A percentile compares a stretch with the other conserved stretches of the same genome.
phyloP scores from a whole-genome alignment of 78 protist genomes.

The Planoprotostelium fungivorum region DNA sequence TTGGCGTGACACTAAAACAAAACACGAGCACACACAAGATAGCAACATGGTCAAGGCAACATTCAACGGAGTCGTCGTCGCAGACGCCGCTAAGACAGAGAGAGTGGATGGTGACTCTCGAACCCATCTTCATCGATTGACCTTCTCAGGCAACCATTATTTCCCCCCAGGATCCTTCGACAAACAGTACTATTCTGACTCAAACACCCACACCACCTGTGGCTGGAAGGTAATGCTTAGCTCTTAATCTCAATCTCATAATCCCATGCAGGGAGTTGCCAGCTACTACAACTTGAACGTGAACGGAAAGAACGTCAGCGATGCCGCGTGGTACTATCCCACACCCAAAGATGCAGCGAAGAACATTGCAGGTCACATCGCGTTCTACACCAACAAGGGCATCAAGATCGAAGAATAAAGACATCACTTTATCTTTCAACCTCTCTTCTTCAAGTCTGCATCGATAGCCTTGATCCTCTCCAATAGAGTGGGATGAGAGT shows the following conservation, averaged over 20 bases:
- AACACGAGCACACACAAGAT: too few species aligned
- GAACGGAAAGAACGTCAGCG: not conserved
- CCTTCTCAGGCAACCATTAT: not conserved
- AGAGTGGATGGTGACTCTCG: not conserved
- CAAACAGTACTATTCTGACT: not conserved
- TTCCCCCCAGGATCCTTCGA: not conserved
- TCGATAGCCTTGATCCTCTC: constrained; percentile 14
- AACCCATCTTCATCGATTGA: not conserved
- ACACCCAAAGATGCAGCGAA: not conserved
- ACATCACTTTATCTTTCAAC: not conserved
- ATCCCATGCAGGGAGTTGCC: not conserved
- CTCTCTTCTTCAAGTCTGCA: not conserved
- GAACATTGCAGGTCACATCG: not conserved
- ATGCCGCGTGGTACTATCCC: not conserved
- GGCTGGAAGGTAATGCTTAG: not conserved
- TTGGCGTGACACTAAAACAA: too few species aligned
- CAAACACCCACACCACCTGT: not conserved
- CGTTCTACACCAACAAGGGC: not conserved
- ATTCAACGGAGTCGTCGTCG: not conserved
- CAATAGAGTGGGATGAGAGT: constrained; percentile 49
- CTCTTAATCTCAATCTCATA: not conserved
- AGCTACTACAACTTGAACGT: not conserved
- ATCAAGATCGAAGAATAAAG: not conserved
- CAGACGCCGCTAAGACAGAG: not conserved
- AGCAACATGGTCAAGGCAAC: not conserved